Conservation (phyloP, 768 basidiomycete genomes). For the Rhizopogon salebrosus region DNA sequence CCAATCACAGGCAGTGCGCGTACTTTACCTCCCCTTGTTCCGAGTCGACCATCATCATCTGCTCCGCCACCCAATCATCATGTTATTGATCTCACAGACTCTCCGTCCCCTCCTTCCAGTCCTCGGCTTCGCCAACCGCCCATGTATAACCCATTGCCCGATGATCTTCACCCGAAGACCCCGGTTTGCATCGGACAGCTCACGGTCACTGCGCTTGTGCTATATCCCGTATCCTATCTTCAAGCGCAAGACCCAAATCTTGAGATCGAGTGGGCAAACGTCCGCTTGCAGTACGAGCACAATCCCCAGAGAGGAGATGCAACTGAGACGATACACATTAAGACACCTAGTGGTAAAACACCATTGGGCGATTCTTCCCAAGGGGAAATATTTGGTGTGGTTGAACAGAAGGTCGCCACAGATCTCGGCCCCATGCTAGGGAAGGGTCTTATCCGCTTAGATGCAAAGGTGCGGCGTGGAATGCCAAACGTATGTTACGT, state of each 20-base stretch:
- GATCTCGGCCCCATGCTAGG: constrained; percentile 79
- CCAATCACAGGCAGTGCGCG: constrained; percentile 20
- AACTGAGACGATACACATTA: constrained; percentile 76
- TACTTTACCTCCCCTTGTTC: constrained; percentile 16
- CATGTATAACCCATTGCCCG: constrained; percentile 33
- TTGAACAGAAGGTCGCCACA: constrained; percentile 82
- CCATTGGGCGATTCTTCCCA: constrained; percentile 47
- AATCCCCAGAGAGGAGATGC: constrained; percentile 45
- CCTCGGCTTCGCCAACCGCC: constrained; percentile 23
- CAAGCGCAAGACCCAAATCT: constrained; percentile 35
- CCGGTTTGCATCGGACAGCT: constrained; percentile 88
- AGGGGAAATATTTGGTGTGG: constrained; percentile 74
- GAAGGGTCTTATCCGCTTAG: constrained; percentile 76
- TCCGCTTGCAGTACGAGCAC: constrained; percentile 69
- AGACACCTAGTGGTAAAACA: constrained; percentile 49
- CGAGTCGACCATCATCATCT: constrained; percentile 14
- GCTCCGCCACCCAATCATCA: constrained; percentile 36
- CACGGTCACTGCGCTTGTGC: constrained; percentile 74
- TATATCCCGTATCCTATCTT: constrained; percentile 77
- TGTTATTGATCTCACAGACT: constrained; percentile 72
- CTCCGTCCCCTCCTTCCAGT: constrained; percentile 48
- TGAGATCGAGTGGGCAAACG: constrained; percentile 62
- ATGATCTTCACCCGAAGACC: constrained; percentile 69
- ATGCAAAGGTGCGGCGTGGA: constrained; percentile 69
- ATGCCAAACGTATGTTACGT: constrained; percentile 45